Percentiles rank a stretch among this genome's conserved stretches.
phyloP scores from a whole-genome alignment of 2,329 filamentous ascomycete genomes.

The Aspergillus sp. region DNA sequence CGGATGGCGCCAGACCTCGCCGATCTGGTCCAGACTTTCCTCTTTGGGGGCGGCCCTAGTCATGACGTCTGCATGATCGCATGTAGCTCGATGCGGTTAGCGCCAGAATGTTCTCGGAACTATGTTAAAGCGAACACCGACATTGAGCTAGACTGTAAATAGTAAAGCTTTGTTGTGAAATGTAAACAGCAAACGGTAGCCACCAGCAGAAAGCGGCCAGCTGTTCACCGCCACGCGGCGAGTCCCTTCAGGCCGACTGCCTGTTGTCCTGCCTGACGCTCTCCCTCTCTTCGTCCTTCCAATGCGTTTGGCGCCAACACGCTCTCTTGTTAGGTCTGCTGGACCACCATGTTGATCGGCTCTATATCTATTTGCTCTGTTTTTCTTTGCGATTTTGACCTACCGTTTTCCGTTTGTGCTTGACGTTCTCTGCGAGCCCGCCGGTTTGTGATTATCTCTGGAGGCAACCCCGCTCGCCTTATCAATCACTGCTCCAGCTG shows the following conservation, averaged over 20 bases:
- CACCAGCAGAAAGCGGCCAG: conserved; percentile 5
- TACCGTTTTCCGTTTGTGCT: conserved; percentile 9
- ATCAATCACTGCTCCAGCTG: conserved; percentile 1
- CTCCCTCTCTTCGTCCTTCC: conserved; percentile 8
- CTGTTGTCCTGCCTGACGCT: conserved; percentile 3
- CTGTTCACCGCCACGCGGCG: conserved; percentile 22
- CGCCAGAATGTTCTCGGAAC: not conserved
- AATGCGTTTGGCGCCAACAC: conserved; percentile 16
- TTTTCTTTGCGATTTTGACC: not conserved
- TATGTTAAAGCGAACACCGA: conserved; percentile 5
- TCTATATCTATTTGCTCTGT: conserved; percentile 6
- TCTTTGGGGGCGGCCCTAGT: not conserved
- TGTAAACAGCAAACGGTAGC: conserved; percentile 14
- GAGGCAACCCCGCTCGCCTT: conserved; percentile 9
- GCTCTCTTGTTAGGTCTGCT: conserved; percentile 15
- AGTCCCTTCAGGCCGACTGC: conserved; percentile 15
- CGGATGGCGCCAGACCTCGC: not conserved
- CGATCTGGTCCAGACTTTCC: not conserved
- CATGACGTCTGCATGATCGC: conserved; percentile 7
- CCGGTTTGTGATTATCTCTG: not conserved
- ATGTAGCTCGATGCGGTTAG: not conserved
- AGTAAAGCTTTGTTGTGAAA: not conserved
- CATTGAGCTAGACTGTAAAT: not conserved
- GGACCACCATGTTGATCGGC: conserved; percentile 26
- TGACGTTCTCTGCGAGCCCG: not conserved